Conservation (phyloP, 768 basidiomycete species). For the Pleurotus citrinopileatus region DNA sequence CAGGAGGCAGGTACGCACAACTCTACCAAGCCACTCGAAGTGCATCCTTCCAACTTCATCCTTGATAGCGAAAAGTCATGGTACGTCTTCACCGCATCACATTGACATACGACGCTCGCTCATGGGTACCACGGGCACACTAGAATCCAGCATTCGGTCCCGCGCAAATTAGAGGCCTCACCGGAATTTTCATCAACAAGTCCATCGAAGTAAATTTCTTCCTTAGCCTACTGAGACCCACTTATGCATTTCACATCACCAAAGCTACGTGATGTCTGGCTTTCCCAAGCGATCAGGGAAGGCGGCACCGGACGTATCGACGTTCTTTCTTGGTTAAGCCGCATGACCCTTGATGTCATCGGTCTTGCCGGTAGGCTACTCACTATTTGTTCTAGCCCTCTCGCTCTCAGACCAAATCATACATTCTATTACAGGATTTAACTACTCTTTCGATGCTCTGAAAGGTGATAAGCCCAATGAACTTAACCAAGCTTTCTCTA, state of each 20-base stretch:
- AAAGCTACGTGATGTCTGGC: constrained; percentile 52
- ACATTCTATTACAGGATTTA: constrained; percentile 24
- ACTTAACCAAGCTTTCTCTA: constrained; percentile 43
- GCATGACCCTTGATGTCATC: constrained; percentile 74
- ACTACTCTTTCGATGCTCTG: constrained; percentile 24
- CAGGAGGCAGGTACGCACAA: constrained; percentile 41
- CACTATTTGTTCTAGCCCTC: constrained; percentile 31
- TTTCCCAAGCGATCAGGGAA: constrained; percentile 25
- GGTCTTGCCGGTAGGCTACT: constrained; percentile 58
- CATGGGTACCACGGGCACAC: not conserved
- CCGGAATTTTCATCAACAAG: constrained; percentile 56
- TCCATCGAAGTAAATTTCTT: constrained; percentile 39
- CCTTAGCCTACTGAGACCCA: not conserved
- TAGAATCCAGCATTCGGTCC: constrained; percentile 70
- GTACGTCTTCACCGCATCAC: constrained; percentile 18
- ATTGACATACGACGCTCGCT: not conserved
- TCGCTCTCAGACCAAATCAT: constrained; percentile 6
- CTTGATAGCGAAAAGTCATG: constrained; percentile 39
- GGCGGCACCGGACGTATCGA: constrained; percentile 41
- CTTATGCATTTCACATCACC: not conserved
- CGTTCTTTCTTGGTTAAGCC: constrained; percentile 61
- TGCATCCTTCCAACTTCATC: not conserved
- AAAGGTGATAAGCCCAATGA: constrained; percentile 32
- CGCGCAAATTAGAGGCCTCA: constrained; percentile 54
- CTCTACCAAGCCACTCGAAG: not conserved